These are phyloP conservation scores for Yarrowia yakushimensis DNA, from an alignment of 805 yeast genomes.

Conservation along the genomic window DNA sequence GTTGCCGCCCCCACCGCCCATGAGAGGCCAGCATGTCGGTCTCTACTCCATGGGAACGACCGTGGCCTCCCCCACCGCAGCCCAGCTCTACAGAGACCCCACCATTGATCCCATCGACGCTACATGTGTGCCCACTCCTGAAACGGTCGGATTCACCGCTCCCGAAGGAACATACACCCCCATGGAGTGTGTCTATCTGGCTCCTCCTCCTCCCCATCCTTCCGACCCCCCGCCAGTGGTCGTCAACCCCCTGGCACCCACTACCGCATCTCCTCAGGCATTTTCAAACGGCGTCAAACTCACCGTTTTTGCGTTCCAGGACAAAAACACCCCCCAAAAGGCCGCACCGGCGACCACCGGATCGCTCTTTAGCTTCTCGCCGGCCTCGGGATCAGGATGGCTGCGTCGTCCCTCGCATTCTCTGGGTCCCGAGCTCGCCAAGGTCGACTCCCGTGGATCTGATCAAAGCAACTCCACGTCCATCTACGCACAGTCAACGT, in stretches of 20 bases:
- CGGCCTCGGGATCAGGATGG: constrained; percentile 13
- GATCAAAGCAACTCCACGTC: neutral
- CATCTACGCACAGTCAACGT: neutral
- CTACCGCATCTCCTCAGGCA: constrained; percentile 34
- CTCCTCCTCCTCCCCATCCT: constrained; percentile 42
- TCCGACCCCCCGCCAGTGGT: constrained; percentile 37
- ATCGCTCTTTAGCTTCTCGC: neutral
- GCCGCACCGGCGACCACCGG: neutral
- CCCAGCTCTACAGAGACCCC: constrained; percentile 20
- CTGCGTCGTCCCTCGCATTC: neutral
- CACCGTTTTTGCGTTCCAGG: constrained; percentile 9
- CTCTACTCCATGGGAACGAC: constrained; percentile 8
- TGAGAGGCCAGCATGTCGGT: constrained; percentile 1
- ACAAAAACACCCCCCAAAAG: neutral
- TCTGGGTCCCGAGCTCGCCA: neutral
- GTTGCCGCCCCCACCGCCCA: constrained; percentile 15
- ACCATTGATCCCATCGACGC: constrained; percentile 4
- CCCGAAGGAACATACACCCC: constrained; percentile 38
- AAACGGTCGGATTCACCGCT: constrained; percentile 30
- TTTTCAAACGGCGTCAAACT: constrained; percentile 31
- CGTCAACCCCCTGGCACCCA: constrained; percentile 40
- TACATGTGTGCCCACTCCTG: neutral
- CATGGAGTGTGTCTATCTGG: constrained; percentile 36
- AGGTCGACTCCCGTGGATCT: constrained; percentile 12
- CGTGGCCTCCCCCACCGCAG: constrained; percentile 1